These are phyloP conservation scores for Cyclotella distinguenda DNA, from an alignment of 108 stramenopile species.

Conservation along the genomic window DNA sequence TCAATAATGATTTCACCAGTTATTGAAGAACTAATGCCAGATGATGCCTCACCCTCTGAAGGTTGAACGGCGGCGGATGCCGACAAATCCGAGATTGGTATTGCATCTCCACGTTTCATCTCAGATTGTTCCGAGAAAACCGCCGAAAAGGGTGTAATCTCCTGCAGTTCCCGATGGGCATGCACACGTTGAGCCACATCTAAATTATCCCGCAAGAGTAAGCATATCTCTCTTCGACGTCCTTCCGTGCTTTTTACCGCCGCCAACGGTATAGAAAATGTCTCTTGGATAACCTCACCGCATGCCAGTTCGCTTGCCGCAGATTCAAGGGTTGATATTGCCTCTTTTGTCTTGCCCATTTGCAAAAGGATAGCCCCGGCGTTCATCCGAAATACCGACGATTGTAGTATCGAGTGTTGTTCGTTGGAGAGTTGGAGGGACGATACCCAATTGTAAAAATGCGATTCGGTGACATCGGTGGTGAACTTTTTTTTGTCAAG, in stretches of 20 bases:
- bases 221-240: slow-evolving; percentile 26
- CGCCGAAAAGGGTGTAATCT: background rate
- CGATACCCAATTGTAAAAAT: slow-evolving; percentile 23
- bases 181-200: slow-evolving; percentile 9
- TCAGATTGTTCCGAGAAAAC: no score
- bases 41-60: no score
- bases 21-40: no score
- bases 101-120: no score
- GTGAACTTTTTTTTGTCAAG: slow-evolving; percentile 20
- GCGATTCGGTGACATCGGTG: background rate
- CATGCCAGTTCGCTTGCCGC: slow-evolving; percentile 6
- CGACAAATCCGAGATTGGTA: no score
- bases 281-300: background rate
- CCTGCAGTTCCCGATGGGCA: background rate
- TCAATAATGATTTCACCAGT: no score
- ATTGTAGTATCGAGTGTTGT: background rate
- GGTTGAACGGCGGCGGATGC: no score
- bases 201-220: slow-evolving; percentile 25
- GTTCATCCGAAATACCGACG: slow-evolving; percentile 20
- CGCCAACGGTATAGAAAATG: background rate
- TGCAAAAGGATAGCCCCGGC: slow-evolving; percentile 26
- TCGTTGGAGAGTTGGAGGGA: background rate
- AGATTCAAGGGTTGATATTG: slow-evolving; percentile 15
- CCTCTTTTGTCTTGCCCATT: slow-evolving; percentile 24
- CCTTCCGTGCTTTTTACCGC: background rate